Percentiles rank a stretch among this genome's conserved stretches.
Conservation (phyloP, 2,329 filamentous ascomycete genomes). For the Diplodia sapinea region DNA sequence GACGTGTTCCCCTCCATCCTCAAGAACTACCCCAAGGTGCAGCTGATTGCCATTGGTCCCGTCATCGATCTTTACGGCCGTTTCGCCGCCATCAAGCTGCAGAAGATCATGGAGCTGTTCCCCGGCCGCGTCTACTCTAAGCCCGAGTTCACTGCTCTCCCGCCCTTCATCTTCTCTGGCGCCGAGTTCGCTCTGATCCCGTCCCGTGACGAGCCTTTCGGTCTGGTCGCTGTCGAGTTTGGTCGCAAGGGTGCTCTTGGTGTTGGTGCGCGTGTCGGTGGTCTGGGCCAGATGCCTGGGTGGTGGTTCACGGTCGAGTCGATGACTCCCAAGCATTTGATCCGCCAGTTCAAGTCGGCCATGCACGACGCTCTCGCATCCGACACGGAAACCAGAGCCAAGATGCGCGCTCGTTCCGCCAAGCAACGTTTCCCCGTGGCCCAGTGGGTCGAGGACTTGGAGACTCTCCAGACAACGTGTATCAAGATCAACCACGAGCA, state of each 20-base stretch:
- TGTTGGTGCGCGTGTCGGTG: slow-evolving; percentile 69
- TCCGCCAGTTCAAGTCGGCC: slow-evolving; percentile 69
- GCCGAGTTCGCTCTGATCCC: slow-evolving; percentile 73
- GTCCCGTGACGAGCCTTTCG: slow-evolving; percentile 72
- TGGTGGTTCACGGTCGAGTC: slow-evolving; percentile 75
- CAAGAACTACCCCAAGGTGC: slow-evolving; percentile 64
- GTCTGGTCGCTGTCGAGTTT: slow-evolving; percentile 71
- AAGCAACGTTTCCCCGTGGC: slow-evolving; percentile 71
- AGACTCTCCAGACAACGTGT: slow-evolving; percentile 65
- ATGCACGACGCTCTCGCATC: slow-evolving; percentile 67
- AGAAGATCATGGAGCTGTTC: slow-evolving; percentile 68
- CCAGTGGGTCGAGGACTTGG: slow-evolving; percentile 69
- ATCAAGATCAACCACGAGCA: slow-evolving; percentile 50
- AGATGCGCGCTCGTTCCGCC: slow-evolving; percentile 69
- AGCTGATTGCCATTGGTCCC: slow-evolving; percentile 68
- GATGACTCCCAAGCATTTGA: slow-evolving; percentile 65
- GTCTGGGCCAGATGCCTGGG: slow-evolving; percentile 71
- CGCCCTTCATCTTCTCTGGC: slow-evolving; percentile 70
- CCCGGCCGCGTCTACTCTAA: slow-evolving; percentile 70
- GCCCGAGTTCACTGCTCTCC: slow-evolving; percentile 70
- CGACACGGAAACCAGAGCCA: slow-evolving; percentile 60
- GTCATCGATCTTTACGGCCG: slow-evolving; percentile 72
- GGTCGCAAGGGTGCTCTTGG: slow-evolving; percentile 71
- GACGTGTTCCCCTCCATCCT: slow-evolving; percentile 69
- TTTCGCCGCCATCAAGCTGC: slow-evolving; percentile 69